Evolutionary conservation across 2,329 filamentous ascomycete genomes (phyloP), one percentile per base, ranked within the genome.

Genomic region (Achaetomium macrosporum): DNA sequence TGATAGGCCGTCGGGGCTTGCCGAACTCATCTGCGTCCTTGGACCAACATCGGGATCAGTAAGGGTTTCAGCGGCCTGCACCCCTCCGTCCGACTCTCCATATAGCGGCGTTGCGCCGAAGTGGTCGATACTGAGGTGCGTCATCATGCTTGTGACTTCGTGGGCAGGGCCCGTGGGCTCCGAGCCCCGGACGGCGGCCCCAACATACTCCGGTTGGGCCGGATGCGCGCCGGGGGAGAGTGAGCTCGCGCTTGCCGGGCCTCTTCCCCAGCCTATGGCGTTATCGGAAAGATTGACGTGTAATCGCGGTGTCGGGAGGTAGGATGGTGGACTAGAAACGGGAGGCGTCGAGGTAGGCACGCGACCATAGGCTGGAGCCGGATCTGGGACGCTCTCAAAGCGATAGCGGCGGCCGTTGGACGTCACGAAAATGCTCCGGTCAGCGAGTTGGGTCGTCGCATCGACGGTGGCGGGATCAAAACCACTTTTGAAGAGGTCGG

Each of bases 401-500:
- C 59, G 62, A 42, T 58, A 66, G 25, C 63, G 63, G 36, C 58
- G 62, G 31, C 63, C 64, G 50, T 59, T 57, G 3, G 61, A 50
- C 6, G 62, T 43, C 5, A 65, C 58, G 48, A 66, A 62, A 15
- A 65, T 63, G 54, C 59, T 58, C 13, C 54, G 56, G 29, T 65
- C 61, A 48, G 61, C 59, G 41, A 64, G 59, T 42, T 62, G 60
- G 33, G 60, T 59, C 2, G 64, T 60, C 19, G 60, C 57, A 42
- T 64, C 63, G 54, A 65, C 46, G 41, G 59, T 60, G 8, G 57
- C 56, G 20, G 55, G 56, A 54, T 65, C 62, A 20, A 65, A 64
- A 46, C 57, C 54, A 51, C 45, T 51, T 36, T 54, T 58, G 54
- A 64, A 61, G 15, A 65, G 58, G 10, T 61, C 58, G 47, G 63